Base-by-base conservation (phyloP, 176 grass and related monocot genomes). In the Bolboschoenus planiculmis region DNA sequence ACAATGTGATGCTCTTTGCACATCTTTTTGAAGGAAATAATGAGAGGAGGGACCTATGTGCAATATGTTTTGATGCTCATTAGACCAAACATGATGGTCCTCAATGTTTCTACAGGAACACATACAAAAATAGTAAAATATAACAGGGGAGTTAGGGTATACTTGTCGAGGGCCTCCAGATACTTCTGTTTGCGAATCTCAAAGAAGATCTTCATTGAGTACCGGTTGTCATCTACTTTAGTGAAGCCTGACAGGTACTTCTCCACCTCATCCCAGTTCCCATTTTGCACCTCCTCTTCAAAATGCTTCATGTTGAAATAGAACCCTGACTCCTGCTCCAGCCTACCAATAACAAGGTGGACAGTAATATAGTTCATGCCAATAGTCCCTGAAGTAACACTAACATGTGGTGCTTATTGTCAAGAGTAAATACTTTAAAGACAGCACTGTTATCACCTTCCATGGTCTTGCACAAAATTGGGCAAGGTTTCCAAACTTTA, bases 241-340 rank as follows among this genome's bases (percentile, higher is more conserved):
- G 86, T 88, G 59, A 88, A 88, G 56, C 86, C 86, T 48, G 81
- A 84, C 3, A 88, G 82, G 78, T 88, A 88, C 16, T 80, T 78
- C 48, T 88, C 86, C 35, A 88, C 86, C 40, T 88, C 86, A 10
- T 88, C 86, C 86, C 86, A 88, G 36, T 88, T 84, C 82, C 86
- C 86, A 70, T 78, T 84, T 68, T 88, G 86, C 26, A 88, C 86
- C 13, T 84, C 81, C 20, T 88, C 86, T 54, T 88, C 86, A 46
- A 88, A 88, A 72, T 88, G 77, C 50, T 88, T 88, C 86, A 88
- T 88, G 65, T 88, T 88, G 44, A 88, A 88, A 42, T 88, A 88
- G 59, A 88, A 88, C 10, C 86, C 86, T 1, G 86, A 88, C 58
- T 88, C 86, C 51, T 88, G 86, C 62, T 88, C 86, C 64, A 88